Base-by-base conservation (phyloP, 1,284 basidiomycete species). In the Coniferiporia weirii region DNA sequence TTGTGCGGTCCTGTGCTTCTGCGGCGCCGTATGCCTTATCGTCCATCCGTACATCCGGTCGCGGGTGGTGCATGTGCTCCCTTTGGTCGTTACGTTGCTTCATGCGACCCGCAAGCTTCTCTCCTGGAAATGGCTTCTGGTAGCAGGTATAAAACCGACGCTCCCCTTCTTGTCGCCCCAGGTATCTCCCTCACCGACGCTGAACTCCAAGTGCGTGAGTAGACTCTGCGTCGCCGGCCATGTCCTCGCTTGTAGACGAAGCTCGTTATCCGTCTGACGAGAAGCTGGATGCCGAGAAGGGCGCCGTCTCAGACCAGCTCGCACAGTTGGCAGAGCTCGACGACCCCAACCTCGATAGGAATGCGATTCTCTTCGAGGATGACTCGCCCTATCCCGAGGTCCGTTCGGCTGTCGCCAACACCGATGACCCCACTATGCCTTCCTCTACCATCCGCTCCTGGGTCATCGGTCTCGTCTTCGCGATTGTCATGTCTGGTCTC, bases 401-500 rank as follows among this genome's bases (percentile, higher is more conserved):
- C 44, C 68, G 74, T 46, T 71, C 73, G 10, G 69, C 70, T 34
- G 73, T 73, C 49, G 66, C 69, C 53, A 67, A 70, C 50, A 67
- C 66, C 36, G 73, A 75, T 56, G 73, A 74, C 60, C 64, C 65
- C 10, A 58, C 64, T 27, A 68, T 72, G 56, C 71, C 72, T 7
- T 64, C 62, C 27, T 68, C 67, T 48, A 77, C 75, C 1, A 65
- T 75, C 64, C 69, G 75, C 63, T 72, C 72, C 7, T 71, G 72
- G 55, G 67, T 71, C 63, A 68, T 75, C 57, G 82, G 83, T 45
- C 62, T 82, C n/a, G 63, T 75, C 15, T 79, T 76, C 73, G 74
- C 80, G 44, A 77, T 79, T 58, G 57, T 79, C 61, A 75, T 79
- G 59, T 70, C 82, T 1, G 81, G 80, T 50, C 72, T 83, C 65